These are phyloP conservation scores for Lachnellula willkommii DNA, from an alignment of 2,329 filamentous ascomycete species.

Conservation along the genomic window DNA sequence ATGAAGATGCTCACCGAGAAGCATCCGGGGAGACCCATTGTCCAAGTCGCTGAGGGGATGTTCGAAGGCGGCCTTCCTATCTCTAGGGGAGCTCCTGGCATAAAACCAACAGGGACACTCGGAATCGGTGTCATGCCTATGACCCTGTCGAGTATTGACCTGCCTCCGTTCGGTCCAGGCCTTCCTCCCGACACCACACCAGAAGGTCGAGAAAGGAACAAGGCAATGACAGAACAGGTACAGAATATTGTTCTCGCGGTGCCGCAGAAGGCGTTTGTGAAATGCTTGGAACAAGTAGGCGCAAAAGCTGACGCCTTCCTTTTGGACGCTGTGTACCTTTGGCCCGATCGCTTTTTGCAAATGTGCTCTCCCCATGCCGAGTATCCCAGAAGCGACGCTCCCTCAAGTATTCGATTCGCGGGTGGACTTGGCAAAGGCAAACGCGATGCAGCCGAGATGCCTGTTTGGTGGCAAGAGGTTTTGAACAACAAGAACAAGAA, in stretches of 20 bases:
- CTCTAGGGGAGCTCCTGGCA: conserved; percentile 35
- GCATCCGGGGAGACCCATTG: conserved; percentile 35
- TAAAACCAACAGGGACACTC: conserved; percentile 35
- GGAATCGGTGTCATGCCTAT: conserved; percentile 38
- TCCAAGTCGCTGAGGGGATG: conserved; percentile 40
- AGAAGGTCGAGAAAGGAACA: conserved; percentile 35
- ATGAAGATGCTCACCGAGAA: conserved; percentile 33
- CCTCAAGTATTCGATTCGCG: conserved; percentile 38
- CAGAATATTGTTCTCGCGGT: conserved; percentile 15
- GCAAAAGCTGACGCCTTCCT: conserved; percentile 20
- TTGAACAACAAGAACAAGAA: conserved; percentile 34
- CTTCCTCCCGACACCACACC: conserved; percentile 36
- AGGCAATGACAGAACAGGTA: conserved; percentile 23
- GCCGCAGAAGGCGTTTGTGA: conserved; percentile 1
- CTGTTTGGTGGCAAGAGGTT: conserved; percentile 44
- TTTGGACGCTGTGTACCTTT: conserved; percentile 23
- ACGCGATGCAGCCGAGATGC: conserved; percentile 29
- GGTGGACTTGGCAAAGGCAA: conserved; percentile 38
- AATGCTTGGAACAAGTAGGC: conserved; percentile 27
- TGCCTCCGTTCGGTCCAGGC: conserved; percentile 36
- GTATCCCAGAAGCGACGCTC: conserved; percentile 34
- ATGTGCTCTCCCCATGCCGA: conserved; percentile 35
- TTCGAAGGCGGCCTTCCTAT: conserved; percentile 37
- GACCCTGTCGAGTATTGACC: conserved; percentile 34
- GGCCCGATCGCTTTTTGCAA: conserved; percentile 30